Percentiles rank a stretch among this genome's conserved stretches.
Conservation (phyloP, 2,329 filamentous ascomycete species). For the Colletotrichum sp. region DNA sequence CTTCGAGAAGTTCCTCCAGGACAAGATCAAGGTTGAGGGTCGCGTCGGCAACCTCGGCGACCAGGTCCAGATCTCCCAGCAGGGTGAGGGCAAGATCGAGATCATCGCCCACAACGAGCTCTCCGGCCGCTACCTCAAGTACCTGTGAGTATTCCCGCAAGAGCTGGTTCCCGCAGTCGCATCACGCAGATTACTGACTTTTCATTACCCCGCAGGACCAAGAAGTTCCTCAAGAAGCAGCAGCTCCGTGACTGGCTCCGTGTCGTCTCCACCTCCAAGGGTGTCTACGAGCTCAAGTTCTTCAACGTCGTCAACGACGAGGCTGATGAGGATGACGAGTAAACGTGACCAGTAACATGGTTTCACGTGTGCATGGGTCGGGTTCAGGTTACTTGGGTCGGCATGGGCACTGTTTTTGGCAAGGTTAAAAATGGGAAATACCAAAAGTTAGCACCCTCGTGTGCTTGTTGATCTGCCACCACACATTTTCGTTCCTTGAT, state of each 20-base stretch:
- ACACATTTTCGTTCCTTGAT: neutral
- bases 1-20: conserved; percentile 99
- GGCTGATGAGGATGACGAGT: conserved; percentile 98
- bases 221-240: conserved; percentile 99
- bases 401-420: conserved; percentile 19
- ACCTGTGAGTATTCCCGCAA: conserved; percentile 73
- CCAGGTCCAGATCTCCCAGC: conserved; percentile 85
- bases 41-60: conserved; percentile 98
- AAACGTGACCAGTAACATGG: conserved; percentile 43
- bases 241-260: conserved; percentile 99
- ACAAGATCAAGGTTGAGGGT: conserved; percentile 99
- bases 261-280: conserved; percentile 96
- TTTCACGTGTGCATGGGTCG: conserved; percentile 10
- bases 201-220: conserved; percentile 68
- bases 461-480: conserved; percentile 25
- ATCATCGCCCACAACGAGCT: conserved; percentile 97
- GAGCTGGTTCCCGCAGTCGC: neutral
- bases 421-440: conserved; percentile 19
- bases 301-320: conserved; percentile 99
- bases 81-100: conserved; percentile 97
- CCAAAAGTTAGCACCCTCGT: conserved; percentile 22
- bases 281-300: conserved; percentile 99
- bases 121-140: conserved; percentile 99
- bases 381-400: conserved; percentile 20
- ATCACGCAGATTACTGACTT: neutral